Conservation (phyloP, 1,284 basidiomycete genomes). For the Entoloma clypeatum region DNA sequence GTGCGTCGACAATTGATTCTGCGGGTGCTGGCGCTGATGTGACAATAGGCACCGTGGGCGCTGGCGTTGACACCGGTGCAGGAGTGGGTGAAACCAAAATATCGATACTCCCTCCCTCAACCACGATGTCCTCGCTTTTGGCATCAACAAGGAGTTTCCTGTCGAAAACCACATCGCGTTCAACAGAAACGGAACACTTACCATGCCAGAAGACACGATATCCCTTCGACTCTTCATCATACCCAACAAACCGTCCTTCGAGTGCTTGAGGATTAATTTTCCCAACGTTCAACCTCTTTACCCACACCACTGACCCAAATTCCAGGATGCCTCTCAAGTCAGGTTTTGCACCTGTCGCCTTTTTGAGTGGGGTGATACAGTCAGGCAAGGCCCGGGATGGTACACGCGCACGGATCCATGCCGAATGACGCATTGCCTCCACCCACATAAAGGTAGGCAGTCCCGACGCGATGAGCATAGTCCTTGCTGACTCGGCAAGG, state of each 20-base stretch:
- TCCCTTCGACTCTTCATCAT: conserved; percentile 28
- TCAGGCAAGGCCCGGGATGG: conserved; percentile 23
- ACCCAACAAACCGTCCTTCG: conserved; percentile 30
- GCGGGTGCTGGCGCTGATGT: no score
- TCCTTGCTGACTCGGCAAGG: conserved; percentile 21
- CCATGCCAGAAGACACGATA: no score
- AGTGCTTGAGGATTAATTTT: conserved; percentile 28
- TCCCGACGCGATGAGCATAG: conserved; percentile 23
- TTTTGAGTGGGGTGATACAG: conserved; percentile 27
- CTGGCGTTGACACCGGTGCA: no score
- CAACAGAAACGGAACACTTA: conserved; percentile 29
- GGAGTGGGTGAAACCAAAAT: no score
- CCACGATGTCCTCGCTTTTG: conserved; percentile 16
- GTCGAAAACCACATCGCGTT: conserved; percentile 31
- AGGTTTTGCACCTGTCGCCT: conserved; percentile 23
- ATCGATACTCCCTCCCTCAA: conserved; percentile 32
- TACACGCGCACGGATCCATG: conserved; percentile 32
- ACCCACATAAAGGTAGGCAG: conserved; percentile 31
- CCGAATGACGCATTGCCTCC: conserved; percentile 25
- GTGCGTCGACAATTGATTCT: no score
- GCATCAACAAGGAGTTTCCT: conserved; percentile 13
- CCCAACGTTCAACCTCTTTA: conserved; percentile 16
- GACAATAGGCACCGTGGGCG: no score
- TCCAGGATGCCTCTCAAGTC: conserved; percentile 23
- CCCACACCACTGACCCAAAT: conserved; percentile 24